Percentiles rank a stretch among this genome's conserved stretches.
Conservation (phyloP, 176 grass and related monocot genomes). For the Themeda triandra region DNA sequence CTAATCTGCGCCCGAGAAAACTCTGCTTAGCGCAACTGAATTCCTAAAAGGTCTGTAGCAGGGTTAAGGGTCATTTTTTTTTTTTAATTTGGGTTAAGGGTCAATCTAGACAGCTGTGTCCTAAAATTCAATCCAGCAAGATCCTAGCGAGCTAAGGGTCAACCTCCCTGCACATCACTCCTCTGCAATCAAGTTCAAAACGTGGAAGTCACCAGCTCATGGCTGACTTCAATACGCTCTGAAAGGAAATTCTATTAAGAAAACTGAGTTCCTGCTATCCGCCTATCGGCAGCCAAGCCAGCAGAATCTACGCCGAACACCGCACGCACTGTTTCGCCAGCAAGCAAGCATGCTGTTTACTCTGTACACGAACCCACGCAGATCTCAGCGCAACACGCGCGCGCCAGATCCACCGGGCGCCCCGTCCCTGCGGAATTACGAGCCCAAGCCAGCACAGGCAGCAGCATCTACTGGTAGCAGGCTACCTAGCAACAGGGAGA, state of each 20-base stretch:
- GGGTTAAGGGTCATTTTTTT: neutral
- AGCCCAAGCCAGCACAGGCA: constrained; percentile 12
- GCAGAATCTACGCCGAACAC: neutral
- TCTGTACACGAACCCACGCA: neutral
- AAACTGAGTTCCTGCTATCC: neutral
- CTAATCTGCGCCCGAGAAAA: neutral
- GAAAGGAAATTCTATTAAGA: neutral
- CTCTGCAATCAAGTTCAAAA: neutral
- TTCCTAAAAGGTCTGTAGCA: neutral
- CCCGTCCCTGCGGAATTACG: constrained; percentile 5
- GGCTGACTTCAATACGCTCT: neutral
- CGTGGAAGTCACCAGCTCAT: neutral
- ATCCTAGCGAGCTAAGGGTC: neutral
- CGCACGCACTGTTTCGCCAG: neutral
- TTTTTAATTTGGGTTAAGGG: too few species aligned
- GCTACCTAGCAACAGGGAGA: neutral
- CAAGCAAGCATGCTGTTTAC: neutral
- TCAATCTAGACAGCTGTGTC: neutral
- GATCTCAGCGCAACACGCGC: constrained; percentile 21
- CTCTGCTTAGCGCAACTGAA: neutral
- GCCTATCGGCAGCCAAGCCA: neutral
- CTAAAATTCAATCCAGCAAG: neutral
- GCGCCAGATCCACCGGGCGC: constrained; percentile 26
- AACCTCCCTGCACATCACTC: constrained; percentile 1
- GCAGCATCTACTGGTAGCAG: neutral